Conservation (phyloP, 495 filamentous ascomycete genomes). For the Penicillium cosmopolitanum region DNA sequence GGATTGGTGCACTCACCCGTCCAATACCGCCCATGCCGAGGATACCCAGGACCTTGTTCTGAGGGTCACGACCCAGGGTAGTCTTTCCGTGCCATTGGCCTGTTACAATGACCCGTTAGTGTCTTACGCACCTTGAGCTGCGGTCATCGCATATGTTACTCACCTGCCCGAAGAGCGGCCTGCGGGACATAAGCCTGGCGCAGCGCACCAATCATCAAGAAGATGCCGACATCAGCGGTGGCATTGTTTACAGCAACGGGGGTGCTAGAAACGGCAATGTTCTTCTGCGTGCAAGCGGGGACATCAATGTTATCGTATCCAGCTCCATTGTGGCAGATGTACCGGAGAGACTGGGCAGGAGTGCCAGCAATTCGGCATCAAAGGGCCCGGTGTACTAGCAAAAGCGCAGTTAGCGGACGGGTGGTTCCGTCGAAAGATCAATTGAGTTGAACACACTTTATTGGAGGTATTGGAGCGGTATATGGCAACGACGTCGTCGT, state of each 20-base stretch:
- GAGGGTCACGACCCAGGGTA: conserved; percentile 66
- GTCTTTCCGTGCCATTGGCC: conserved; percentile 56
- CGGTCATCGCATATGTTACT: conserved; percentile 25
- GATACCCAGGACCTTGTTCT: conserved; percentile 74
- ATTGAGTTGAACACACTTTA: conserved; percentile 39
- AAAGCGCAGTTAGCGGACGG: neutral
- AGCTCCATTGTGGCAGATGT: conserved; percentile 84
- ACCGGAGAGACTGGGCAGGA: conserved; percentile 70
- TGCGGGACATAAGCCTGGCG: conserved; percentile 67
- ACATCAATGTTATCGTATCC: conserved; percentile 85
- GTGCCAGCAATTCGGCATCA: conserved; percentile 59
- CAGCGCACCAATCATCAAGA: conserved; percentile 71
- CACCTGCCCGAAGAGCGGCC: conserved; percentile 61
- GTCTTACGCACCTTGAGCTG: neutral
- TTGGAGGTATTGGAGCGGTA: conserved; percentile 64
- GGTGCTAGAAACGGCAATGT: conserved; percentile 68
- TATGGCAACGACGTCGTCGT: conserved; percentile 60
- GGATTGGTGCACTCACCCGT: conserved; percentile 31
- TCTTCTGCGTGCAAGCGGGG: conserved; percentile 63
- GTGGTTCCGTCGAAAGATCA: neutral
- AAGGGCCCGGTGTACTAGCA: conserved; percentile 62
- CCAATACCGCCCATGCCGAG: conserved; percentile 89
- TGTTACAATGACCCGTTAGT: conserved; percentile 15
- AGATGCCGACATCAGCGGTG: conserved; percentile 73
- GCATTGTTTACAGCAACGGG: conserved; percentile 70